phyloP scores from a whole-genome alignment of 2,329 filamentous ascomycete species.

The Sporothrix curviconia region DNA sequence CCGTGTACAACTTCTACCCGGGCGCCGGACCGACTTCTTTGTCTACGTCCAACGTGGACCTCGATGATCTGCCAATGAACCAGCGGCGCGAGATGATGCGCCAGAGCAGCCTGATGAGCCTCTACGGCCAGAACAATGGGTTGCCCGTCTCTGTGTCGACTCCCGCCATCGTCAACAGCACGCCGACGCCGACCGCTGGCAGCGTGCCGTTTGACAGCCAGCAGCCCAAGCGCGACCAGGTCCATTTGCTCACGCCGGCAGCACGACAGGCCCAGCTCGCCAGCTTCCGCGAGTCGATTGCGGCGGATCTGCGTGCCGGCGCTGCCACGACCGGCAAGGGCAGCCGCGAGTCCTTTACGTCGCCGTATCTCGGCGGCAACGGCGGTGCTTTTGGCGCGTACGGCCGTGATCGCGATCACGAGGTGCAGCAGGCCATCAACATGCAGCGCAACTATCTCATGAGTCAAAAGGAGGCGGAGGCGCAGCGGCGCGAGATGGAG shows the following conservation, averaged over 20 bases:
- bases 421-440: constrained; percentile 44
- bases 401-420: constrained; percentile 16
- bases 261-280: constrained; percentile 55
- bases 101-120: constrained; percentile 37
- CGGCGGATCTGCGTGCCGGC: constrained; percentile 50
- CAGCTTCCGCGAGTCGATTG: constrained; percentile 60
- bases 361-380: constrained; percentile 27
- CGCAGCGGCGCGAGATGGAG: constrained; percentile 52
- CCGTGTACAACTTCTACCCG: constrained; percentile 4
- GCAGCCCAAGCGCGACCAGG: constrained; percentile 44
- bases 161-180: not conserved
- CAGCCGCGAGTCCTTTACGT: constrained; percentile 18
- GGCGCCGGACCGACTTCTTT: not conserved
- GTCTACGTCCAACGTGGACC: constrained; percentile 31
- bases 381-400: not conserved
- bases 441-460: constrained; percentile 50
- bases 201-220: constrained; percentile 45
- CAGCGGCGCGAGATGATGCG: constrained; percentile 59
- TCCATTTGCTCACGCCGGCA: constrained; percentile 32
- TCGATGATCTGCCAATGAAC: constrained; percentile 66
- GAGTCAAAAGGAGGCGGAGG: constrained; percentile 56
- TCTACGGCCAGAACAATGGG: constrained; percentile 17
- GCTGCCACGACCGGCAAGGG: constrained; percentile 26
- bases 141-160: not conserved
- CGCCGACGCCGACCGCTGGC: constrained; percentile 25